phyloP scores from a whole-genome alignment of 495 filamentous ascomycete genomes.

The Zalerion maritima region DNA sequence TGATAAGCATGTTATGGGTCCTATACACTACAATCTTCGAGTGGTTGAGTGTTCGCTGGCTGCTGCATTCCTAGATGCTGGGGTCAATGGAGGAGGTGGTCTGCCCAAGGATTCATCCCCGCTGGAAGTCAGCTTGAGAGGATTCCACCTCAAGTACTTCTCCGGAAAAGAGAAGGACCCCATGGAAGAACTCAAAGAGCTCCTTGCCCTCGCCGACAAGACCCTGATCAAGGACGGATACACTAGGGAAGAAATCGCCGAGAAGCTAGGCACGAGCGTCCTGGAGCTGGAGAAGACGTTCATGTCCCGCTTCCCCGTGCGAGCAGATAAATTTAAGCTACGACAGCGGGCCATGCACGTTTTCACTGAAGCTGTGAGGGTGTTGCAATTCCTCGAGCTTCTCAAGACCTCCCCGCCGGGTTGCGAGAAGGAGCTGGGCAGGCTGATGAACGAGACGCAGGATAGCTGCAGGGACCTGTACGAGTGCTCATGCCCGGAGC shows the following conservation, averaged over 20 bases:
- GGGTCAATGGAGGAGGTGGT: constrained; percentile 37
- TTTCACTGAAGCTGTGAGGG: constrained; percentile 75
- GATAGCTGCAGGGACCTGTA: constrained; percentile 69
- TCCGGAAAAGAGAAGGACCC: constrained; percentile 20
- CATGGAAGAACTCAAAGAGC: constrained; percentile 46
- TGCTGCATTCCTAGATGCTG: constrained; percentile 46
- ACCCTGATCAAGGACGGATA: constrained; percentile 68
- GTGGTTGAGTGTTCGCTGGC: constrained; percentile 92
- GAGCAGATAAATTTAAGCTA: constrained; percentile 77
- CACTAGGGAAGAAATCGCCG: constrained; percentile 74
- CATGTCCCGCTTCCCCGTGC: constrained; percentile 73
- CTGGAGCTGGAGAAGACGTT: constrained; percentile 56
- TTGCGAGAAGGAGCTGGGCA: no score
- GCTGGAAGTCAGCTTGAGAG: constrained; percentile 67
- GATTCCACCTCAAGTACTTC: constrained; percentile 74
- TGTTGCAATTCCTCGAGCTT: constrained; percentile 64
- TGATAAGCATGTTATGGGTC: constrained; percentile 87
- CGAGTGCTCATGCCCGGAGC: constrained; percentile 79
- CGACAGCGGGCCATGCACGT: constrained; percentile 79
- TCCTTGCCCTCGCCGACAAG: constrained; percentile 48
- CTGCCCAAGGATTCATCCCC: constrained; percentile 72
- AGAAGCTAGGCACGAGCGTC: constrained; percentile 51
- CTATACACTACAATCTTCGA: constrained; percentile 88
- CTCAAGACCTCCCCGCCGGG: constrained; percentile 25
- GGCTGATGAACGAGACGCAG: constrained; percentile 79